Percentiles rank a stretch among this genome's conserved stretches.
These are phyloP conservation scores for Nepenthes alata DNA, from an alignment of 179 eudicot genomes.

Conservation along the genomic window DNA sequence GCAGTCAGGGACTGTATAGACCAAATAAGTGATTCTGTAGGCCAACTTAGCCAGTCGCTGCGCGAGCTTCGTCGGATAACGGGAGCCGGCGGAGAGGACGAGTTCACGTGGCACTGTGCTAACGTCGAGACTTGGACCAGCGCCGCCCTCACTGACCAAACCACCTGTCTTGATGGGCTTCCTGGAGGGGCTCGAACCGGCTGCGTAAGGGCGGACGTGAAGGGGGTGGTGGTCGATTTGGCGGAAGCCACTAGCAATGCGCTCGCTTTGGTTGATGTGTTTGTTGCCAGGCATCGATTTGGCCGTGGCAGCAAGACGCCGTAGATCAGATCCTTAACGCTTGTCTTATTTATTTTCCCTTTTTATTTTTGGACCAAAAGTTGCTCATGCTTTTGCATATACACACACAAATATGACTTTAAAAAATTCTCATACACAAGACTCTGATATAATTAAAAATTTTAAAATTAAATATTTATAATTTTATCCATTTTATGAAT, in stretches of 20 bases:
- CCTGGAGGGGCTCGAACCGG: slow-evolving; percentile 23
- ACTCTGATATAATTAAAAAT: too few relatives aligned
- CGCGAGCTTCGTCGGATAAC: slow-evolving; percentile 28
- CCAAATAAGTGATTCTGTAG: slow-evolving; percentile 43
- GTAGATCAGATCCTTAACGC: neutral
- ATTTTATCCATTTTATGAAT: too few relatives aligned
- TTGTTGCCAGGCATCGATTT: slow-evolving; percentile 33
- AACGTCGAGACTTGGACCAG: slow-evolving; percentile 54
- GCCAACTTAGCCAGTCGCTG: slow-evolving; percentile 36
- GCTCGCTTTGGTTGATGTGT: slow-evolving; percentile 48
- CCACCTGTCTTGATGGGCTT: slow-evolving; percentile 37
- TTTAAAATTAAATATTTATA: too few relatives aligned
- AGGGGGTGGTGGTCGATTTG: slow-evolving; percentile 41
- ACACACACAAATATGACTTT: too few relatives aligned
- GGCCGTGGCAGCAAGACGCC: slow-evolving; percentile 19
- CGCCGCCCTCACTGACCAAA: slow-evolving; percentile 43
- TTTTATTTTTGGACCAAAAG: too few relatives aligned
- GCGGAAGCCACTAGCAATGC: slow-evolving; percentile 50
- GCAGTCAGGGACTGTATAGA: slow-evolving; percentile 37
- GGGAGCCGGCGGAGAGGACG: slow-evolving; percentile 16
- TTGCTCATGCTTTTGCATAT: too few relatives aligned
- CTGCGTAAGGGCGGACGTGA: slow-evolving; percentile 26
- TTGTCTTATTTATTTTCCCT: too few relatives aligned
- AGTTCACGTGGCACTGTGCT: slow-evolving; percentile 45
- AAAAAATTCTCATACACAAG: too few relatives aligned